Base-by-base conservation (phyloP, 306 rosid species). In the Prunus salicina region DNA sequence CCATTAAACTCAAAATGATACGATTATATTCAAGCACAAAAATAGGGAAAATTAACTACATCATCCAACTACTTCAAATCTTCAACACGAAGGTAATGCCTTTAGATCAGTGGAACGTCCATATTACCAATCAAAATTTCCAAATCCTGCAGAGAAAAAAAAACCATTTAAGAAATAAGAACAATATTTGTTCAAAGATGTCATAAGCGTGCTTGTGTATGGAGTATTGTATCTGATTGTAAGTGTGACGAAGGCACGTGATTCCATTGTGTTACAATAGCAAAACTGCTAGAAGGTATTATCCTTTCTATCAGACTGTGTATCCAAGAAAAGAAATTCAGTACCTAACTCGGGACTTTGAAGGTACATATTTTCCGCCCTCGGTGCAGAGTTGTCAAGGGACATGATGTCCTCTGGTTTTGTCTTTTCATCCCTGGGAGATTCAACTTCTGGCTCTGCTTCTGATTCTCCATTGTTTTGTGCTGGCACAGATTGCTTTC, bases 341-440 rank as follows among this genome's bases (percentile, higher is more conserved):
- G 55, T 79, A 79, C 88, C 83, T 50, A 74, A 43, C 53, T 90
- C 91, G 22, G 96, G 82, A 78, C 85, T 81, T 51, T 82, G 90
- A 70, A 86, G 69, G 78, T 84, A 88, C 28, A 78, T 5, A 67
- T 79, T 83, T 70, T 72, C 75, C 11, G 73, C 52, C 56, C 84
- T 82, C 3, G 75, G 77, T 50, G 83, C 78, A 3, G 84, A 78
- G 49, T 79, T 77, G 47, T 83, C 88, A 67, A 64, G 78, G 73
- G 72, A 56, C 24, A 72, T 71, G 65, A 71, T 9, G 72, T 34
- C 67, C 56, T 88, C 89, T 1, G 82, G 77, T n/a, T 61, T 73
- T 2, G 82, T 79, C 81, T 64, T 82, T 45, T 79, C 84, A 14
- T 90, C 91, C 78, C 83, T 88, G 5, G 87, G 87, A 78, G 87